phyloP scores from a whole-genome alignment of 169 alveolate genomes.

The Theileria sp. region DNA sequence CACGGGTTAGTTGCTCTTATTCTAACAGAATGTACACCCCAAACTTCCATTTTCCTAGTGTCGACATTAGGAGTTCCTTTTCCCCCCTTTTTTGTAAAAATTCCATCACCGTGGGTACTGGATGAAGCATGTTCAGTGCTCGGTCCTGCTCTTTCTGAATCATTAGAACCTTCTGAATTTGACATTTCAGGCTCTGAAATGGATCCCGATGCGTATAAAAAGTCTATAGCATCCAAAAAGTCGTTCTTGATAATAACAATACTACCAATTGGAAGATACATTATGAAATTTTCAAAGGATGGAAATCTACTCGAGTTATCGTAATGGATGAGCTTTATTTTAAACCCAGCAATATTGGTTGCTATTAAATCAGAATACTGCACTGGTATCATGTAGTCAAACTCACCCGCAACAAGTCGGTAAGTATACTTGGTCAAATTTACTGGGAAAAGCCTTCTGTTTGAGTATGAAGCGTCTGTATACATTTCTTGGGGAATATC shows the following conservation, averaged over 20 bases:
- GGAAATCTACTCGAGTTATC: no score
- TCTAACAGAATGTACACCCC: slow-evolving; percentile 16
- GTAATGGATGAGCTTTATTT: not conserved
- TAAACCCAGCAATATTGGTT: not conserved
- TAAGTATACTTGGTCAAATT: slow-evolving; percentile 5
- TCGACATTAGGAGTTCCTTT: not conserved
- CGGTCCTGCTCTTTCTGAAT: not conserved
- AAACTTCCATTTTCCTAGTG: slow-evolving; percentile 21
- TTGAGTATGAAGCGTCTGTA: slow-evolving; percentile 7
- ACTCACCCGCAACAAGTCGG: not conserved
- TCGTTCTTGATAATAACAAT: slow-evolving; percentile 10
- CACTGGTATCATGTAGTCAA: not conserved
- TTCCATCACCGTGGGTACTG: not conserved
- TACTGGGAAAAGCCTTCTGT: slow-evolving; percentile 1
- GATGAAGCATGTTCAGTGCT: not conserved
- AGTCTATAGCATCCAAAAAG: not conserved
- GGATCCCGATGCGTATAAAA: slow-evolving; percentile 3
- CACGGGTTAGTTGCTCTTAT: slow-evolving; percentile 46
- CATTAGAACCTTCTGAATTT: not conserved
- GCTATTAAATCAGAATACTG: not conserved
- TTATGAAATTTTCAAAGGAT: not conserved
- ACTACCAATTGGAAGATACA: not conserved
- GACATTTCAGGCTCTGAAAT: slow-evolving; percentile 8
- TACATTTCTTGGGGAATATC: not conserved
- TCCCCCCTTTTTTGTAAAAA: not conserved